phyloP scores from a whole-genome alignment of 2,329 filamentous ascomycete species.

The Ascochyta clinopodiicola region DNA sequence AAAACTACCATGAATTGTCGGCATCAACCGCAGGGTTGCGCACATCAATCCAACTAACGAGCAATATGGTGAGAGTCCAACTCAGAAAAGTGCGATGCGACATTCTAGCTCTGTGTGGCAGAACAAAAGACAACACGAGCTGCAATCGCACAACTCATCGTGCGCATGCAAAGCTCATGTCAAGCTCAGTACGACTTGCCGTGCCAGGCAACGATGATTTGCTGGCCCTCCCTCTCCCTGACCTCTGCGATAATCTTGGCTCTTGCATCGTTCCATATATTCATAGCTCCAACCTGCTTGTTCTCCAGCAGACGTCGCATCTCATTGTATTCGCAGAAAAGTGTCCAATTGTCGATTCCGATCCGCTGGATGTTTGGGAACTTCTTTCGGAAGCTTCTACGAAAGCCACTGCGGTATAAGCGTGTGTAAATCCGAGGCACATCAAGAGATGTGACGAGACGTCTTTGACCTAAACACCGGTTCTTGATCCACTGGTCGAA shows the following conservation, averaged over 20 bases:
- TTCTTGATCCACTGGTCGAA: constrained; percentile 20
- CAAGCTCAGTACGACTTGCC: no score
- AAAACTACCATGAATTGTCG: no score
- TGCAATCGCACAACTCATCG: not conserved
- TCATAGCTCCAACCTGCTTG: not conserved
- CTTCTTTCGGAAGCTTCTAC: constrained; percentile 10
- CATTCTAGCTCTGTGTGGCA: no score
- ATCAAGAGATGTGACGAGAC: constrained; percentile 17
- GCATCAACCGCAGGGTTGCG: no score
- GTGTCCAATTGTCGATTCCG: constrained; percentile 11
- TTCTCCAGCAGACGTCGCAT: not conserved
- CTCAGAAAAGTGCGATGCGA: no score
- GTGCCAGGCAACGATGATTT: no score
- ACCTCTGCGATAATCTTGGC: not conserved
- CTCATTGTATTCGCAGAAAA: constrained; percentile 1
- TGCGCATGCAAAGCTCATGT: not conserved
- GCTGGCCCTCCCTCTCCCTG: not conserved
- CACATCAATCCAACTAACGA: no score
- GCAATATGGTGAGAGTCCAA: no score
- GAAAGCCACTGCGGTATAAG: constrained; percentile 9
- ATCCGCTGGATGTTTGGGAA: constrained; percentile 21
- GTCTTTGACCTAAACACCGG: constrained; percentile 14
- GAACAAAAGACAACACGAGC: no score
- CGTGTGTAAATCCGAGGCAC: constrained; percentile 16
- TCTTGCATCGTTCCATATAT: not conserved